These are phyloP conservation scores for Heritiera littoralis DNA, from an alignment of 345 rosid genomes.

Conservation along the genomic window DNA sequence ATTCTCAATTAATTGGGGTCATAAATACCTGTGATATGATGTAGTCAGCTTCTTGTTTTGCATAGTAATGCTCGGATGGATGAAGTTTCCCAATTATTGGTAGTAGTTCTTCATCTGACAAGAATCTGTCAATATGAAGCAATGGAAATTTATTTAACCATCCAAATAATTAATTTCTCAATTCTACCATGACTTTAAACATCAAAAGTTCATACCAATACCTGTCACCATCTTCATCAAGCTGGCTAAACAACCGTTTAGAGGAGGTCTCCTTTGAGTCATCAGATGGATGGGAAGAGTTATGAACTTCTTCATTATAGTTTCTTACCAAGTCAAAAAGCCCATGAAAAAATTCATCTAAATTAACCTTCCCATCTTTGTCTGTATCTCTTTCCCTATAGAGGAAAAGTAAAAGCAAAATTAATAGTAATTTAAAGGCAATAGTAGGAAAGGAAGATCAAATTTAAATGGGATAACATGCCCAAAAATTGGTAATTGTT, in stretches of 20 bases:
- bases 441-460: neutral
- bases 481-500: neutral
- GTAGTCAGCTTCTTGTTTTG: constrained; percentile 95
- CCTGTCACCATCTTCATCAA: constrained; percentile 93
- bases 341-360: constrained; percentile 85
- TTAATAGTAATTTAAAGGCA: constrained; percentile 16
- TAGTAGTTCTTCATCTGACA: constrained; percentile 73
- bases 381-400: constrained; percentile 90
- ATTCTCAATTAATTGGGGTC: neutral
- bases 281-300: constrained; percentile 57
- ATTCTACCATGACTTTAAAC: neutral
- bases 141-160: constrained; percentile 18
- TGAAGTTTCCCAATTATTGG: constrained; percentile 84
- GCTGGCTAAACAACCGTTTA: constrained; percentile 65
- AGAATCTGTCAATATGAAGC: constrained; percentile 44
- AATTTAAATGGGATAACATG: neutral
- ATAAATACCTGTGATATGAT: constrained; percentile 74
- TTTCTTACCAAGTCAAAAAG: constrained; percentile 85
- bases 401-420: constrained; percentile 20
- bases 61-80: constrained; percentile 90
- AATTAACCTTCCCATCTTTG: constrained; percentile 82
- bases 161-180: constrained; percentile 24
- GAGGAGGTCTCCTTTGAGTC: constrained; percentile 79
- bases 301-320: constrained; percentile 79
- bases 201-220: constrained; percentile 30